Evolutionary conservation across 805 yeast species (phyloP).

Genomic region (Lipomyces spencermartinsiae): DNA sequence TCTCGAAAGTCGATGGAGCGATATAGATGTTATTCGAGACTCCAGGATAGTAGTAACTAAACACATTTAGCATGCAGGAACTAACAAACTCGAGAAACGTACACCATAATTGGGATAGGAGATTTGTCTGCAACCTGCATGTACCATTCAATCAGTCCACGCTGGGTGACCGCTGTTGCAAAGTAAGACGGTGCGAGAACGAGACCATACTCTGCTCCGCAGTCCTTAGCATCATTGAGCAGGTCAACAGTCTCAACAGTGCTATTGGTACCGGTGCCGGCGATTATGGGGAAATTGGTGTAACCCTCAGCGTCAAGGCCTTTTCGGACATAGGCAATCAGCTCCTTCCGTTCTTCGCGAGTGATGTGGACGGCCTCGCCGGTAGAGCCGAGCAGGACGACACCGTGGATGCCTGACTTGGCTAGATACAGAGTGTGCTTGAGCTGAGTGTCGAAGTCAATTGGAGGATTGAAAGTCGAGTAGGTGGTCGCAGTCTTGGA

Average conservation of each 20-base stretch:
- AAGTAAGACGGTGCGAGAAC: constrained; percentile 57
- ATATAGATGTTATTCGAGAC: constrained; percentile 53
- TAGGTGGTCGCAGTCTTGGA: constrained; percentile 44
- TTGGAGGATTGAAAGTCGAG: constrained; percentile 31
- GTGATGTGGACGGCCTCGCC: constrained; percentile 63
- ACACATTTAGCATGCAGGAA: background rate
- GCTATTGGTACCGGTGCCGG: constrained; percentile 58
- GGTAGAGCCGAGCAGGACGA: constrained; percentile 60
- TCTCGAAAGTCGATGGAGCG: constrained; percentile 50
- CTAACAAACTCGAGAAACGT: background rate
- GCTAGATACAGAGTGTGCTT: constrained; percentile 54
- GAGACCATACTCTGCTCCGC: constrained; percentile 44
- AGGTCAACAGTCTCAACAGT: constrained; percentile 53
- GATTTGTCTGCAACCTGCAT: constrained; percentile 53
- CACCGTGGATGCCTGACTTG: constrained; percentile 55
- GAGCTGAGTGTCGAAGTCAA: constrained; percentile 55
- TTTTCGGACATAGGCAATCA: constrained; percentile 42
- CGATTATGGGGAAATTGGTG: constrained; percentile 53
- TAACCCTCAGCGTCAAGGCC: constrained; percentile 49
- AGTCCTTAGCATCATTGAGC: constrained; percentile 41
- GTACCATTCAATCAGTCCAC: constrained; percentile 56
- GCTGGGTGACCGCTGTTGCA: constrained; percentile 54
- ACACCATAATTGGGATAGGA: constrained; percentile 52
- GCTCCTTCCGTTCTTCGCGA: constrained; percentile 51
- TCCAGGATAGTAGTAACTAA: constrained; percentile 55